phyloP scores from a whole-genome alignment of 2,329 filamentous ascomycete genomes.

The Ceratocystis ficicola region DNA sequence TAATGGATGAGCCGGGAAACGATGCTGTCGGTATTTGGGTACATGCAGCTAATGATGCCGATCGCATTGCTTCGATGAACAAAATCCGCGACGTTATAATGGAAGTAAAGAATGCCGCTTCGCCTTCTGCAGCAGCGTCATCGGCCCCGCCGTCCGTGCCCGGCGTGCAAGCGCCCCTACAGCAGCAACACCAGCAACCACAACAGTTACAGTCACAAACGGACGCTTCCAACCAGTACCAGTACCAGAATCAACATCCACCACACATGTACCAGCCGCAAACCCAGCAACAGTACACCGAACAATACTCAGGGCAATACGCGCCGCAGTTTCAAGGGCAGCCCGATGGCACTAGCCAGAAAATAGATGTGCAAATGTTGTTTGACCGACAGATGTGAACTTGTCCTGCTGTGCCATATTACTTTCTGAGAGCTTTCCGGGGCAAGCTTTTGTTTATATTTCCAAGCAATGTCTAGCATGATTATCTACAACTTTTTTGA shows the following conservation, averaged over 20 bases:
- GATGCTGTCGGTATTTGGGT: slow-evolving; percentile 45
- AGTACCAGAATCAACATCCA: slow-evolving; percentile 2
- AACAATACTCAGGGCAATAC: neutral
- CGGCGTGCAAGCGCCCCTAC: neutral
- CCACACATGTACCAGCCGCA: slow-evolving; percentile 8
- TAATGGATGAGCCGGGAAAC: slow-evolving; percentile 30
- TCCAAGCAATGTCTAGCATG: neutral
- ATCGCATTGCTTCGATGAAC: slow-evolving; percentile 33
- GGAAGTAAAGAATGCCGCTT: slow-evolving; percentile 24
- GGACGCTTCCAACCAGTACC: slow-evolving; percentile 1
- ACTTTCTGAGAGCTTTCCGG: neutral
- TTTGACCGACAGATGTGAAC: slow-evolving; percentile 1
- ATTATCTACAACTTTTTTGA: neutral
- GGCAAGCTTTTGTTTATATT: neutral
- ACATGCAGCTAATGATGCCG: slow-evolving; percentile 39
- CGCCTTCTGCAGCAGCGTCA: neutral
- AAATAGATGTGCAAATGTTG: slow-evolving; percentile 8
- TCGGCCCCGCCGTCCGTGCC: neutral
- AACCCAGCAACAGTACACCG: neutral
- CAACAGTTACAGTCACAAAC: neutral
- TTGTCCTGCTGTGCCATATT: neutral
- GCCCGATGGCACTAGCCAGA: neutral
- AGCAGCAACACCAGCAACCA: slow-evolving; percentile 6
- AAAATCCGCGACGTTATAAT: slow-evolving; percentile 36
- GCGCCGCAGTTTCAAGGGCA: neutral